Base-by-base conservation (phyloP, 306 rosid genomes). In the Corylus heterophylla region DNA sequence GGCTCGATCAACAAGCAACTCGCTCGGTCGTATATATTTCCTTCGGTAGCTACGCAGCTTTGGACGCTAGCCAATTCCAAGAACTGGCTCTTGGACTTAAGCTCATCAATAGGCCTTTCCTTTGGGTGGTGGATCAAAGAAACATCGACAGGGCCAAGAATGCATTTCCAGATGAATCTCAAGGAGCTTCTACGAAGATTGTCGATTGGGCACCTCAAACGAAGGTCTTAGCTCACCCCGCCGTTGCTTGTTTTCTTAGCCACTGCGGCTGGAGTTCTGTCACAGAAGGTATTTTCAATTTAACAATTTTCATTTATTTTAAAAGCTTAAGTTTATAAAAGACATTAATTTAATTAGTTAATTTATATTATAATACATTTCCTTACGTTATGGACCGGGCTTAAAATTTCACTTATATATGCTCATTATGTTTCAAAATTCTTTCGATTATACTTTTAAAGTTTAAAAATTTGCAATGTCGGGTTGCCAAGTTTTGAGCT, bases 251-350 rank as follows among this genome's bases (percentile, higher is more conserved):
- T 31, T 89, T 89, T 58, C 12, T 89, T 20, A 83, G 85, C 63
- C 90, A 89, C 6, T 89, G 89, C 55, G 90, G 90, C 37, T 89
- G 90, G 92, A 89, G 85, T 52, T 89, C 90, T 4, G 79, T 79
- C 0, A 61, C 83, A 0, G 89, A 87, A 62, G 84, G 86, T 31
- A 31, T 1, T 31, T 31, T 31, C 35, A 31, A 31, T 31, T 31
- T 2, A 2, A 31, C 35, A 31, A 31, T 31, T 31, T 31, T 31
- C 35, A 31, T 31, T 29, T 31, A 31, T 31, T 31, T 31, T 31
- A 31, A 31, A 31, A 31, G 35, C 35, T 31, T 31, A 2, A 31
- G 35, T 31, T 31, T 31, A 31, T 31, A 31, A 31, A 29, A 31
- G 2, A 2, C 2, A 2, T 31, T 31, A 31, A 31, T 31, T 31